Conservation (phyloP, 2,329 filamentous ascomycete species). For the Metarhizium guizhouense region DNA sequence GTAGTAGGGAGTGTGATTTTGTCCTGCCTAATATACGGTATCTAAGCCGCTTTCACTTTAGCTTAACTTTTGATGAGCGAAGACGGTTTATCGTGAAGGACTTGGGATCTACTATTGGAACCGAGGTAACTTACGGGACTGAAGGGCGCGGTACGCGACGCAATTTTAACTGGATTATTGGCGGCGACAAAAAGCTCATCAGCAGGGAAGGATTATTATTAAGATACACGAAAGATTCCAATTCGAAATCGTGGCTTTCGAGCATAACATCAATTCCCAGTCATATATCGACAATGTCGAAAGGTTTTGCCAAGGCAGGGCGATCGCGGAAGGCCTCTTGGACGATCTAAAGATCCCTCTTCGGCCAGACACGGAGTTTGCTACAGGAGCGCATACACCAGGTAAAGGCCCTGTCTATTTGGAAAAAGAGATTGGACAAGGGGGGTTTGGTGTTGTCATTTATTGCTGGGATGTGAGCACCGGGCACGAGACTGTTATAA, state of each 20-base stretch:
- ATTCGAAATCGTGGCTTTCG: constrained; percentile 8
- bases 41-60: background rate
- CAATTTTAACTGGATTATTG: background rate
- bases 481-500: constrained; percentile 13
- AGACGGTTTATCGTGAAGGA: background rate
- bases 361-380: background rate
- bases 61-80: background rate
- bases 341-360: constrained; percentile 4
- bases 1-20: constrained; percentile 7
- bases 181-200: background rate
- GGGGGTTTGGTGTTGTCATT: constrained; percentile 11
- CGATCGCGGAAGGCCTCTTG: constrained; percentile 7
- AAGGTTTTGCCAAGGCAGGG: constrained; percentile 10
- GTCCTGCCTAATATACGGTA: background rate
- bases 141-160: background rate
- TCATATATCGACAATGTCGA: constrained; percentile 12
- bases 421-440: constrained; percentile 8
- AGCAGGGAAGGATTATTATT: constrained; percentile 6
- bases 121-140: background rate
- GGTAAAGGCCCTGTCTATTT: constrained; percentile 8
- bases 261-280: constrained; percentile 5
- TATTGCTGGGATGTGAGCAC: constrained; percentile 15
- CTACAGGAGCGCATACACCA: no score
- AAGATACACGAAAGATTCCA: constrained; percentile 2
- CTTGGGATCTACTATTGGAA: background rate